These are phyloP conservation scores for Aspergillus nomiae DNA, from an alignment of 2,329 filamentous ascomycete genomes.

Conservation along the genomic window DNA sequence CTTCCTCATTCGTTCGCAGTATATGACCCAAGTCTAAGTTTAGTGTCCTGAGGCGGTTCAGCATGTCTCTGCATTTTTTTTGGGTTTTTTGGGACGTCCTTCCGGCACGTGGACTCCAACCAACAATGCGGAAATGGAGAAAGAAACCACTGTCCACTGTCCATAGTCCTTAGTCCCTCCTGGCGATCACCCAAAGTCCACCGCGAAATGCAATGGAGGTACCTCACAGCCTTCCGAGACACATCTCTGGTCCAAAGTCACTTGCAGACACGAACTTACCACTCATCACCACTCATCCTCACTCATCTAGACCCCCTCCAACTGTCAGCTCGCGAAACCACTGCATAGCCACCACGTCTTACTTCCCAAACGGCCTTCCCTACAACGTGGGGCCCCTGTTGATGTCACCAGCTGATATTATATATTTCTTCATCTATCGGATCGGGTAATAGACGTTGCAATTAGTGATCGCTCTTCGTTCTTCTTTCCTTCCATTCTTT, in stretches of 20 bases:
- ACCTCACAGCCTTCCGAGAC: background rate
- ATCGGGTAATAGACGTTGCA: background rate
- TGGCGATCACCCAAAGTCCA: background rate
- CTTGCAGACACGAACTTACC: background rate
- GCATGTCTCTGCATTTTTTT: background rate
- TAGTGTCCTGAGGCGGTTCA: background rate
- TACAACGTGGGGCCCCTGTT: background rate
- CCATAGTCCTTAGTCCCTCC: background rate
- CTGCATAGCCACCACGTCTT: constrained; percentile 6
- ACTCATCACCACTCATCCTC: background rate
- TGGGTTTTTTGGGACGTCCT: background rate
- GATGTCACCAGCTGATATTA: background rate
- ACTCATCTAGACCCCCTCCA: background rate
- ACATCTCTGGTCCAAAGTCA: background rate
- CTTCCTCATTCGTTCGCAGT: background rate
- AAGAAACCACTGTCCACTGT: background rate
- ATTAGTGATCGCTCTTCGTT: background rate
- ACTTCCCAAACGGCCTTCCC: background rate
- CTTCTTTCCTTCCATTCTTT: background rate
- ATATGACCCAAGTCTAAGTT: background rate
- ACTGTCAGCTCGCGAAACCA: background rate
- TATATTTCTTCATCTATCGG: background rate
- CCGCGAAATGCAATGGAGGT: background rate
- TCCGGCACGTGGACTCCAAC: background rate
- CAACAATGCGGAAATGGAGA: background rate